These are phyloP conservation scores for Colletotrichum plurivorum DNA, from an alignment of 2,329 filamentous ascomycete genomes.

Conservation along the genomic window DNA sequence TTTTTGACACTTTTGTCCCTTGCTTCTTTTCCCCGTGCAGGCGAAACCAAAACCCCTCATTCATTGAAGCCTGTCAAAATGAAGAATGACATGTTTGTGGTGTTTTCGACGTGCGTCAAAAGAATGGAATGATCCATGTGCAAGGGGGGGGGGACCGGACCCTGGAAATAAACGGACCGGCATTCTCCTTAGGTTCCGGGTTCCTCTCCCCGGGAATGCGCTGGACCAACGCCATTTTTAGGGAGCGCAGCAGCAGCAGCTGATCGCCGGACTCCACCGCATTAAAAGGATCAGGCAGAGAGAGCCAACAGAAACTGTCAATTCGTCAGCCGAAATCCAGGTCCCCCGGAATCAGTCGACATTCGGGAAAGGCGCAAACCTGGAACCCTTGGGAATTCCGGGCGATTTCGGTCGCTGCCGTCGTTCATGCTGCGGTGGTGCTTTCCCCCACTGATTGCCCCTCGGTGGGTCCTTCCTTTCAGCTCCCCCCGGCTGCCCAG, in stretches of 20 bases:
- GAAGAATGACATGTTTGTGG: not conserved
- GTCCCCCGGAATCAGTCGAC: constrained; percentile 23
- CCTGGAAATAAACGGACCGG: not conserved
- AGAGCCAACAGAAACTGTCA: not conserved
- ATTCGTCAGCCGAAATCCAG: not conserved
- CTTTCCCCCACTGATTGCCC: not conserved
- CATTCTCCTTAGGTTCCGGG: too few relatives aligned
- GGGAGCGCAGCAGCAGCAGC: not conserved
- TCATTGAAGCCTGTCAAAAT: not conserved
- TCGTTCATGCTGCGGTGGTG: too few relatives aligned
- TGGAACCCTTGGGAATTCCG: not conserved
- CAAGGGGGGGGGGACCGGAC: not conserved
- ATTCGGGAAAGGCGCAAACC: not conserved
- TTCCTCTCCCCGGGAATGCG: not conserved
- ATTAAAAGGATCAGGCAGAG: too few relatives aligned
- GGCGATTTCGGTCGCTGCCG: constrained; percentile 10
- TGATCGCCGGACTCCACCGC: too few relatives aligned
- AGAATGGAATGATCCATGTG: not conserved
- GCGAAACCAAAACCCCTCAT: too few relatives aligned
- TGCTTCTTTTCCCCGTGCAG: too few relatives aligned
- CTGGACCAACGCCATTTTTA: not conserved
- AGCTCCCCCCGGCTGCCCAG: not conserved
- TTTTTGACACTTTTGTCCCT: too few relatives aligned
- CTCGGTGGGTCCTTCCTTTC: constrained; percentile 4
- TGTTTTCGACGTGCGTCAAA: not conserved